These are phyloP conservation scores for Plasmodium cynomolgi DNA, from an alignment of 169 alveolate genomes.

Conservation along the genomic window DNA sequence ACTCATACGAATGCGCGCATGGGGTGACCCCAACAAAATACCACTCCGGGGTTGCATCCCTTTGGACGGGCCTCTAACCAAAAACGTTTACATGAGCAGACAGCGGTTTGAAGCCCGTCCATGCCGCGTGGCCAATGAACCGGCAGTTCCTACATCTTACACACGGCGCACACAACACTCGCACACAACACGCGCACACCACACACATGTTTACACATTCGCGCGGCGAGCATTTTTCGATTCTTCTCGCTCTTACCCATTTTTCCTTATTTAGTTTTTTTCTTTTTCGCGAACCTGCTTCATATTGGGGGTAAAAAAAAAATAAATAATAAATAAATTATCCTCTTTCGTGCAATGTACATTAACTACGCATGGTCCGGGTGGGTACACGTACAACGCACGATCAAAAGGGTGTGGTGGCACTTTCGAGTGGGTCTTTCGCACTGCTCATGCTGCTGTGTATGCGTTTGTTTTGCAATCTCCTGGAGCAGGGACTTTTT, in stretches of 20 bases:
- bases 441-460: background rate
- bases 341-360: background rate
- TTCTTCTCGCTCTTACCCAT: constrained; percentile 26
- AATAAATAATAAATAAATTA: background rate
- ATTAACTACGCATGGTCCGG: background rate
- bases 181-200: background rate
- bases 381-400: background rate
- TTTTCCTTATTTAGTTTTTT: constrained; percentile 16
- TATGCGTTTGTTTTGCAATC: background rate
- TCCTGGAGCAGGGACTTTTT: background rate
- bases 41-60: background rate
- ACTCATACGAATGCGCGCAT: background rate
- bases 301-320: background rate
- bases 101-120: background rate
- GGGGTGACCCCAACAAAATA: background rate
- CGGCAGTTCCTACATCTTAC: background rate
- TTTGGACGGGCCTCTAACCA: background rate
- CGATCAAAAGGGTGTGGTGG: background rate
- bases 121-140: background rate
- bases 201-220: background rate
- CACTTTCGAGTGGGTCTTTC: background rate
- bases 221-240: background rate
- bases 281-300: background rate
- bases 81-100: background rate
- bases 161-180: background rate